Evolutionary conservation across 768 basidiomycete genomes (phyloP).

Genomic region (Lyophyllum atratum): DNA sequence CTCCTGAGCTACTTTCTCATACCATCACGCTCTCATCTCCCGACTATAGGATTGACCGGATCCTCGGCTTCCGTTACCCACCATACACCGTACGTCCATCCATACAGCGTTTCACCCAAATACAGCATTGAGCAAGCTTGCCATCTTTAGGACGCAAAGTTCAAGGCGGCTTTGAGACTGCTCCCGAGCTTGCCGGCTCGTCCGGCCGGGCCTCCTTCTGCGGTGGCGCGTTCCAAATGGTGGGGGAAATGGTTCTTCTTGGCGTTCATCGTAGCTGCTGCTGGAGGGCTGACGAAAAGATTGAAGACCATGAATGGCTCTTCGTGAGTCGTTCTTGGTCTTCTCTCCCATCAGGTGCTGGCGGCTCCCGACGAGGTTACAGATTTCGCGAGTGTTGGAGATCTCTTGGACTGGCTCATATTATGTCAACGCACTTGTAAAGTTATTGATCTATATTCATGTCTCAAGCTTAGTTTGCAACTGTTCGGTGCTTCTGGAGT

Average conservation of each 20-base stretch:
- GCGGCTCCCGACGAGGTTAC: background rate
- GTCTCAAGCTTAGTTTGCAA: too few species aligned
- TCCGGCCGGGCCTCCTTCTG: constrained; percentile 41
- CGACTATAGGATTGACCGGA: constrained; percentile 45
- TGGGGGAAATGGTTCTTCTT: constrained; percentile 52
- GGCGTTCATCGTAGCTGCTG: constrained; percentile 43
- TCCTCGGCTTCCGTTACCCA: constrained; percentile 59
- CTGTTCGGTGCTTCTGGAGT: too few species aligned
- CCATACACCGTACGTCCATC: constrained; percentile 49
- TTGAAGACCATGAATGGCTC: constrained; percentile 26
- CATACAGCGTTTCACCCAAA: background rate
- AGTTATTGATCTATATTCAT: too few species aligned
- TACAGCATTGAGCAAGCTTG: background rate
- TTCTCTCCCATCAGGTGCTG: background rate
- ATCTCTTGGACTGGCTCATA: background rate
- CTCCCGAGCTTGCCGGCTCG: constrained; percentile 43
- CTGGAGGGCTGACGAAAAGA: constrained; percentile 44
- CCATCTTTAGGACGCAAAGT: constrained; percentile 28
- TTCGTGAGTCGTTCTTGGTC: constrained; percentile 1
- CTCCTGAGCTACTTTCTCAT: background rate
- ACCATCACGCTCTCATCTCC: constrained; percentile 18
- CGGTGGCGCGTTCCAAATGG: constrained; percentile 24
- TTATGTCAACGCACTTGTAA: too few species aligned
- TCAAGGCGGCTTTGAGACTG: constrained; percentile 29
- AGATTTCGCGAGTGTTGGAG: background rate